A percentile compares a stretch with the other conserved stretches of the same genome.
These are phyloP conservation scores for Drosera capensis DNA, from an alignment of 148 eudicot species.

Conservation along the genomic window DNA sequence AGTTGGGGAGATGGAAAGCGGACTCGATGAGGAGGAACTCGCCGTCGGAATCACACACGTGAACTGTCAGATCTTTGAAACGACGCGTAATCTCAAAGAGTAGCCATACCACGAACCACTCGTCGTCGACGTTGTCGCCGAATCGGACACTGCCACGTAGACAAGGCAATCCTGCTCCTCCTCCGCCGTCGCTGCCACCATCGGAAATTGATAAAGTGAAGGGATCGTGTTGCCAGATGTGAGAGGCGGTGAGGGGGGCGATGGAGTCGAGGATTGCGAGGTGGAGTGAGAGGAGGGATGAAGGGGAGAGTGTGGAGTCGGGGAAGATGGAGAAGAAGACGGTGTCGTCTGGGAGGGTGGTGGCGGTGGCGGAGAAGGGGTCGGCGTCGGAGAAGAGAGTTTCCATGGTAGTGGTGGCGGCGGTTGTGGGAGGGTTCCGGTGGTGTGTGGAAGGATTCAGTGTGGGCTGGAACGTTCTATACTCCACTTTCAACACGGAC, in stretches of 20 bases:
- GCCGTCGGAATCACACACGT: constrained; percentile 63
- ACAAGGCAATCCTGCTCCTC: constrained; percentile 26
- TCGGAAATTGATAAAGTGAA: constrained; percentile 43
- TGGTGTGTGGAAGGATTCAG: too few species aligned
- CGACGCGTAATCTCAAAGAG: constrained; percentile 31
- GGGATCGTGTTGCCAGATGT: constrained; percentile 74
- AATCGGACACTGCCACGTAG: constrained; percentile 59
- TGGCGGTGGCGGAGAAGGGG: too few species aligned
- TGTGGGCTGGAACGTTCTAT: too few species aligned
- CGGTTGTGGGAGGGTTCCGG: too few species aligned
- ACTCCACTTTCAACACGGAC: too few species aligned
- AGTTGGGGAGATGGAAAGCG: constrained; percentile 65
- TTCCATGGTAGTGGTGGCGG: too few species aligned
- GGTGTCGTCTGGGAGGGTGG: constrained; percentile 14
- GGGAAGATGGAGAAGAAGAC: constrained; percentile 69
- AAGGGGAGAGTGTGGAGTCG: constrained; percentile 27
- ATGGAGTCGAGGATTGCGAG: constrained; percentile 43
- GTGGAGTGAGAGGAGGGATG: constrained; percentile 50
- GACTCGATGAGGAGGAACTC: constrained; percentile 76
- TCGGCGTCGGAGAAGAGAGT: too few species aligned
- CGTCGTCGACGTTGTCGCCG: constrained; percentile 87
- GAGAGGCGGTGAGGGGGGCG: constrained; percentile 40
- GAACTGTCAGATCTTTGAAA: constrained; percentile 40
- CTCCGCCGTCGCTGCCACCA: constrained; percentile 2
- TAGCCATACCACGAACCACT: constrained; percentile 80